Base-by-base conservation (phyloP, 345 rosid species). In the Trapa bicornis region DNA sequence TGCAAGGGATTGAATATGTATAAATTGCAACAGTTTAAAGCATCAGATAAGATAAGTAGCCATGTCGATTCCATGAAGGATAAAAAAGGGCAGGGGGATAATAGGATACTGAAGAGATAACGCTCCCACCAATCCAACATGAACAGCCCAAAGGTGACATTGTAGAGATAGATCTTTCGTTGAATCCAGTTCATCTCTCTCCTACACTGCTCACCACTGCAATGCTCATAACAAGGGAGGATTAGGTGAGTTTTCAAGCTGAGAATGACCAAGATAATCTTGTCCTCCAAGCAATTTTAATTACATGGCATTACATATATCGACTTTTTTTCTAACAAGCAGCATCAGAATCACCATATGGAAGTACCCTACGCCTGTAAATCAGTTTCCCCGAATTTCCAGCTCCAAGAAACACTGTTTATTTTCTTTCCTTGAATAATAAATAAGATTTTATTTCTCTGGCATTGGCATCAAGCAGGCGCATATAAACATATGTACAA, bases 111-210 rank as follows among this genome's bases (percentile, higher is more conserved):
- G 89, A 94, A 88, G 70, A 94, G 90, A 71, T 72, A 90, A 47
- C 99, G 95, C 80, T 94, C 97, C 99, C 96, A 94, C 99, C 96
- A 94, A 75, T 94, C 99, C 86, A 94, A 79, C 99, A 94, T 94
- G 82, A 72, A 91, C 66, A 94, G 96, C 65, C 99, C 99, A 37
- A 94, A 94, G 14, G 97, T 94, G 70, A 91, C 99, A 82, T 91
- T 91, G 78, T 94, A 94, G 75, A 87, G 96, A 76, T 84, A 84
- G 82, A 94, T 91, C 86, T 94, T 91, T 22, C 97, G 89, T 73
- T 87, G 99, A 77, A 90, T 73, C 96, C 94, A 93, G 71, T 93
- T 93, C 97, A 93, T 93, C 67, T 76, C 80, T 83, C 68, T 64
- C 16, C 52, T 70, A 77, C 60, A 6, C 22, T 54, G 33, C 22